These are phyloP conservation scores for Lactarius deliciosus DNA, from an alignment of 768 basidiomycete species.

Conservation along the genomic window DNA sequence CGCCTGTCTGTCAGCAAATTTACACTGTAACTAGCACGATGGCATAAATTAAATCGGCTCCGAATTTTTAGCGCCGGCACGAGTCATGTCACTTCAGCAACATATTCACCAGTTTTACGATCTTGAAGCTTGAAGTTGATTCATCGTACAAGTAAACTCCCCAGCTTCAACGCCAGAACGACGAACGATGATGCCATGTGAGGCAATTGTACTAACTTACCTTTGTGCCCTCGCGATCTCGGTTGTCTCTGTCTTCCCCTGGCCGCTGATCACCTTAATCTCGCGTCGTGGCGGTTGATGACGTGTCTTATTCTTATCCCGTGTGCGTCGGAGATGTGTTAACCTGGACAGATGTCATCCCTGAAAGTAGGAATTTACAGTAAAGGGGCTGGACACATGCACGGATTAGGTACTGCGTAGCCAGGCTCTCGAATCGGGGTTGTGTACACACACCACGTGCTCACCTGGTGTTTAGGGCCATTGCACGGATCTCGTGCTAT, in stretches of 20 bases:
- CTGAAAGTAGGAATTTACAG: not conserved
- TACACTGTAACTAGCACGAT: not conserved
- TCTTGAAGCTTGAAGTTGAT: not conserved
- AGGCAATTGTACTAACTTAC: not conserved
- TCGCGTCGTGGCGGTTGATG: not conserved
- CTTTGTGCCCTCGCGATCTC: slow-evolving; percentile 2
- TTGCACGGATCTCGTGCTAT: not conserved
- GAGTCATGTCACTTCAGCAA: not conserved
- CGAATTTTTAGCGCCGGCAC: not conserved
- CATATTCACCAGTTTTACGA: not conserved
- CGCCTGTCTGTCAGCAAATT: slow-evolving; percentile 8
- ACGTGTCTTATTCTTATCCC: slow-evolving; percentile 1
- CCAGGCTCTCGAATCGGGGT: not conserved
- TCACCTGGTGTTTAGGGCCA: not conserved
- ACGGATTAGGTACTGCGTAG: not conserved
- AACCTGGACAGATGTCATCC: not conserved
- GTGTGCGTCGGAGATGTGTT: slow-evolving; percentile 13
- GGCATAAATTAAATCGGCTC: not conserved
- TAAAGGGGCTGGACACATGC: not conserved
- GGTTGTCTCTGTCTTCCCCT: slow-evolving; percentile 2
- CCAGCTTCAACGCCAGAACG: not conserved
- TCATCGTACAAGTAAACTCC: not conserved
- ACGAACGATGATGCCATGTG: not conserved
- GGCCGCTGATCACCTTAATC: slow-evolving; percentile 1
- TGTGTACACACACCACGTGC: not conserved